phyloP scores from a whole-genome alignment of 345 rosid species.

The Dimocarpus longan region DNA sequence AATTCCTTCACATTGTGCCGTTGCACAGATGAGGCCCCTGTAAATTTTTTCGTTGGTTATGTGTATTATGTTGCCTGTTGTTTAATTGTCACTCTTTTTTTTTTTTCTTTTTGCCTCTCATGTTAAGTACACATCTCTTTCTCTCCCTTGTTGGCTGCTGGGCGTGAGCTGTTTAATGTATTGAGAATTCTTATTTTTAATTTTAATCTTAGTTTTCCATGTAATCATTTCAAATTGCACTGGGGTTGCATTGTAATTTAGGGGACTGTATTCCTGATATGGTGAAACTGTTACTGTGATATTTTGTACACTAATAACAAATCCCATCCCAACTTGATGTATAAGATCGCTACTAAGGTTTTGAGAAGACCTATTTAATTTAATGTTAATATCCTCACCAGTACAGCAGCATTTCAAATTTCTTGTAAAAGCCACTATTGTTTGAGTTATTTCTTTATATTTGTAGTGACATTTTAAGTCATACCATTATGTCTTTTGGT shows the following conservation, averaged over 20 bases:
- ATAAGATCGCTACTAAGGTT: too few species aligned
- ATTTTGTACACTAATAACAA: too few species aligned
- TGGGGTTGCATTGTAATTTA: constrained; percentile 6
- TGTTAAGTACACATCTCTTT: background rate
- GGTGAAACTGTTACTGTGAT: background rate
- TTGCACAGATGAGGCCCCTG: constrained; percentile 29
- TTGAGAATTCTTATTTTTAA: constrained; percentile 10
- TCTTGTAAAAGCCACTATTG: too few species aligned
- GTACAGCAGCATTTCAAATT: too few species aligned
- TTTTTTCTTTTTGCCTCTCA: background rate
- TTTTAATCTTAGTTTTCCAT: background rate
- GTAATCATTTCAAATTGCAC: constrained; percentile 1
- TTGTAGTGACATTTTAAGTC: too few species aligned
- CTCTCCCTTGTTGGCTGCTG: constrained; percentile 2
- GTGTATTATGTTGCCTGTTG: constrained; percentile 20
- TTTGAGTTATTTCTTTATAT: too few species aligned
- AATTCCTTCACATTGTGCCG: constrained; percentile 33
- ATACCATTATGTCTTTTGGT: too few species aligned
- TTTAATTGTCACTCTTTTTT: background rate
- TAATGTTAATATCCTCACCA: too few species aligned
- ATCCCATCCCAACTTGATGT: too few species aligned
- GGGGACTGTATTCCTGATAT: background rate
- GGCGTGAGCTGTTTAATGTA: constrained; percentile 23
- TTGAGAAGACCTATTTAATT: too few species aligned
- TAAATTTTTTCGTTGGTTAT: constrained; percentile 30